Evolutionary conservation across 345 rosid genomes (phyloP).

Genomic region (Gossypium thurberi): DNA sequence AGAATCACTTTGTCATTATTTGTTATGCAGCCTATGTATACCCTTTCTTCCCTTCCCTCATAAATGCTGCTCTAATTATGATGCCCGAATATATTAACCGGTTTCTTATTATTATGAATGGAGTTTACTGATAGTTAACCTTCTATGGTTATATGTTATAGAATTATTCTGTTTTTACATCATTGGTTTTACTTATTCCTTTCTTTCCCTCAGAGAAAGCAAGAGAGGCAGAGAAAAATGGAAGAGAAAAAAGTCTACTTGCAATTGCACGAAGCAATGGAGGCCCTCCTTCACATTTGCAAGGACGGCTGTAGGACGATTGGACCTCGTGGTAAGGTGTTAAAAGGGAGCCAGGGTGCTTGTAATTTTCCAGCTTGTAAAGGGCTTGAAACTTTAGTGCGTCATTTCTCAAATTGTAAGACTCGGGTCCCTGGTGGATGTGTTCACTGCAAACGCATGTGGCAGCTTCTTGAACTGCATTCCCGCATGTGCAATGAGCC

Average conservation of each 20-base stretch:
- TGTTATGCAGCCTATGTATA: no score
- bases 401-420: constrained; percentile 78
- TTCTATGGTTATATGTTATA: neutral
- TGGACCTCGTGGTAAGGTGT: constrained; percentile 66
- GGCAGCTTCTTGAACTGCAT: constrained; percentile 92
- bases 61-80: neutral
- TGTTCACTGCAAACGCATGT: constrained; percentile 70
- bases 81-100: neutral
- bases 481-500: constrained; percentile 69
- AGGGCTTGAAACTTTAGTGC: constrained; percentile 63
- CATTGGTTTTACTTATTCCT: neutral
- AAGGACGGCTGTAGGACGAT: constrained; percentile 79
- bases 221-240: constrained; percentile 45
- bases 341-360: constrained; percentile 41
- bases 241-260: constrained; percentile 62
- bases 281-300: constrained; percentile 85
- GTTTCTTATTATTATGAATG: neutral
- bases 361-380: constrained; percentile 80
- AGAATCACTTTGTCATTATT: no score
- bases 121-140: neutral
- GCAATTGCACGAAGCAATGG: constrained; percentile 75
- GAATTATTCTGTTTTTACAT: neutral
- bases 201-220: constrained; percentile 34
- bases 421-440: constrained; percentile 68
- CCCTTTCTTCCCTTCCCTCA: no score